phyloP scores from a whole-genome alignment of 345 rosid genomes.

The Garcia nutans region DNA sequence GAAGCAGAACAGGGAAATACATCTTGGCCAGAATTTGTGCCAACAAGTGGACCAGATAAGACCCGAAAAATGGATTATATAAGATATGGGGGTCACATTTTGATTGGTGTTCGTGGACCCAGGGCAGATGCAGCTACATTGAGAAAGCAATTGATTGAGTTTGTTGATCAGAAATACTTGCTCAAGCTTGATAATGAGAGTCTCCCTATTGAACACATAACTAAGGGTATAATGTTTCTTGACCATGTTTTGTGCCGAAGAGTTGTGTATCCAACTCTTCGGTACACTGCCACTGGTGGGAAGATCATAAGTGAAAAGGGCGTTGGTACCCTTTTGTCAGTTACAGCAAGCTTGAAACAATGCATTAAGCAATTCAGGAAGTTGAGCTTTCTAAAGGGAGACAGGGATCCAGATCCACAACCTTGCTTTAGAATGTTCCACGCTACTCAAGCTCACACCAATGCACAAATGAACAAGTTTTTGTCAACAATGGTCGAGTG shows the following conservation, averaged over 20 bases:
- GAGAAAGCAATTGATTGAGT: constrained; percentile 90
- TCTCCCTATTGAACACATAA: constrained; percentile 90
- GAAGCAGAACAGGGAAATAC: constrained; percentile 92
- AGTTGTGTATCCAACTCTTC: constrained; percentile 92
- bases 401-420: constrained; percentile 92
- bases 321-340: constrained; percentile 91
- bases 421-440: constrained; percentile 98
- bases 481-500: constrained; percentile 84
- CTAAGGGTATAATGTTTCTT: constrained; percentile 97
- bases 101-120: constrained; percentile 91
- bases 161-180: constrained; percentile 86
- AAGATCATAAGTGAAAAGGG: constrained; percentile 98
- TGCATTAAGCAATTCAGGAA: constrained; percentile 92
- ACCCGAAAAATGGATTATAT: constrained; percentile 87
- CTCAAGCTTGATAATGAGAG: constrained; percentile 86
- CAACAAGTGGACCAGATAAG: constrained; percentile 98
- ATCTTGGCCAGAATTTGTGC: constrained; percentile 98
- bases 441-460: constrained; percentile 92
- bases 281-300: constrained; percentile 95
- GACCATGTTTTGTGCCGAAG: constrained; percentile 95
- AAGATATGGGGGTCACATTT: constrained; percentile 85
- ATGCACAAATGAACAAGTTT: constrained; percentile 93
- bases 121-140: constrained; percentile 90
- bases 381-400: constrained; percentile 80
- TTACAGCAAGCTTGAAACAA: constrained; percentile 92